Evolutionary conservation across 2,329 filamentous ascomycete genomes (phyloP).

Genomic region (Xylariaceae sp.): DNA sequence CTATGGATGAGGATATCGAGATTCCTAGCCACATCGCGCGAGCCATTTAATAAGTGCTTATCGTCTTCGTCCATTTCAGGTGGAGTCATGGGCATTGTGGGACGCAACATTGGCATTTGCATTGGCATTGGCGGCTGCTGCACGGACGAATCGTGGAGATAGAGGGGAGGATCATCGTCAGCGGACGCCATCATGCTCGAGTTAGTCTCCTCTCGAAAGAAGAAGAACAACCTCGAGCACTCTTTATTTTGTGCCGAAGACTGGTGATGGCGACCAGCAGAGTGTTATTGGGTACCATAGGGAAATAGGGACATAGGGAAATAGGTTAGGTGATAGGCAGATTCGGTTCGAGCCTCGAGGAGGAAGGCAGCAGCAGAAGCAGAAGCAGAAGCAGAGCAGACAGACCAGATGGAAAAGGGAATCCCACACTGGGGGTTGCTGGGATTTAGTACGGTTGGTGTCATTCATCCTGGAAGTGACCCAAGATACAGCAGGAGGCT

Average conservation of each 20-base stretch:
- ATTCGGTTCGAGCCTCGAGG: neutral
- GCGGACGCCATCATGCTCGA: conserved; percentile 31
- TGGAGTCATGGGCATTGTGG: conserved; percentile 10
- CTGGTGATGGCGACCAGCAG: conserved; percentile 14
- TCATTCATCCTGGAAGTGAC: too few relatives aligned
- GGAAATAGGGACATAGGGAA: too few relatives aligned
- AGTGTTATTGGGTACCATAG: neutral
- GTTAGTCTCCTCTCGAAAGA: conserved; percentile 34
- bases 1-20: conserved; percentile 22
- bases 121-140: neutral
- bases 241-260: conserved; percentile 17
- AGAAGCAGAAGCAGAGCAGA: too few relatives aligned
- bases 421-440: conserved; percentile 23
- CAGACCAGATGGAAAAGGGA: too few relatives aligned
- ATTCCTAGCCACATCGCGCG: conserved; percentile 11
- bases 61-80: conserved; percentile 12
- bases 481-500: conserved; percentile 20
- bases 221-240: conserved; percentile 39
- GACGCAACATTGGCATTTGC: neutral
- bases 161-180: conserved; percentile 31
- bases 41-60: neutral
- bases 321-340: too few relatives aligned
- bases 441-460: conserved; percentile 28
- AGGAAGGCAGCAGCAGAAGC: neutral
- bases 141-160: conserved; percentile 7